Evolutionary conservation across 768 basidiomycete genomes (phyloP), one percentile per base, ranked within the genome.

Genomic region (Ramaria sp.): DNA sequence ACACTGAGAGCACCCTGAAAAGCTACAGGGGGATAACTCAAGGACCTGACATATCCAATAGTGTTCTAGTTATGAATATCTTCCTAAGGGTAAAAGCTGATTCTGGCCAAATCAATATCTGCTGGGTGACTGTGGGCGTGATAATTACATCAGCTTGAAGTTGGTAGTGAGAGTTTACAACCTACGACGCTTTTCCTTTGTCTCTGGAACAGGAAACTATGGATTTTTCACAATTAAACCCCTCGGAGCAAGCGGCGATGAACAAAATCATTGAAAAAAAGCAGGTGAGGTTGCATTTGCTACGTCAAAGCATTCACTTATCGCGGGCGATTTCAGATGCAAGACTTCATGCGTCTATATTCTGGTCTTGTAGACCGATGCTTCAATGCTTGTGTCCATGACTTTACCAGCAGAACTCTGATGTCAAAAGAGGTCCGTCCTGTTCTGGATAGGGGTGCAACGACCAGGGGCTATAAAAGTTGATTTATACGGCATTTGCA

Each of bases 321-420:
- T 27, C 13, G 13, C 13, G 22, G 20, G 37, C 34, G 42, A 48
- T 24, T 25, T 22, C 65, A 98, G 94, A 95, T 99, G 93, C 90
- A 95, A 77, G 95, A 98, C 74, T 98, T 99, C 64, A 75, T 99
- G 75, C 79, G 78, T 64, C 84, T 98, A 70, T 98, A 99, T 71
- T 88, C 91, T 22, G 86, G 83, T 65, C 78, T 99, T 54, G 92
- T 94, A 30, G 95, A 98, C 67, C 83, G 89, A 61, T 99, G 95
- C 69, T 99, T 99, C 78, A 91, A 76, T 62, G 76, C 88, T 13
- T 99, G 95, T 67, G 86, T 85, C 63, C 94, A 94, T 66, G 95
- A 99, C 67, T 97, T 99, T 63, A 97, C 94, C 24, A 88, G 86
- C 75, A 96, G 92, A 71, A 82, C 92, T 0, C 72, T 99, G 55